Conservation (phyloP, 148 eudicot genomes). For the Vaccinium vitisidaea region DNA sequence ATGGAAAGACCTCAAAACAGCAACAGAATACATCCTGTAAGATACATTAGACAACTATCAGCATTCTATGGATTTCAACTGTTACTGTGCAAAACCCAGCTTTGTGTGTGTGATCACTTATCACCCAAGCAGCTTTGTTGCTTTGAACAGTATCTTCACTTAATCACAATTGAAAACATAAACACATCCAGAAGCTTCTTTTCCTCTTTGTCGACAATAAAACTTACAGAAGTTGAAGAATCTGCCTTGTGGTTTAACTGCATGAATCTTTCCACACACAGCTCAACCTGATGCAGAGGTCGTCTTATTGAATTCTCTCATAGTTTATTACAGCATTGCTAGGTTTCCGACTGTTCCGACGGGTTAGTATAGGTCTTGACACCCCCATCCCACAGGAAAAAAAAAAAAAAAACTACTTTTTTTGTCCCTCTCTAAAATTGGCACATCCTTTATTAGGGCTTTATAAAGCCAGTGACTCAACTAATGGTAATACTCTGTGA, state of each 20-base stretch:
- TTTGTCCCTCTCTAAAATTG: not conserved
- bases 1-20: not conserved
- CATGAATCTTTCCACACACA: not conserved
- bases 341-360: not conserved
- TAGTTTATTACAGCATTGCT: not conserved
- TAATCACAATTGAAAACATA: not conserved
- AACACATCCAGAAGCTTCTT: not conserved
- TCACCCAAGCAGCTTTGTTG: not conserved
- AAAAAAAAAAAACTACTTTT: not conserved
- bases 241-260: not conserved
- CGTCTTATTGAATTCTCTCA: not conserved
- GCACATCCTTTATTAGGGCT: not conserved
- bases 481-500: not conserved
- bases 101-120: not conserved
- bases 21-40: not conserved
- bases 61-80: not conserved
- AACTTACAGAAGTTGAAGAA: not conserved
- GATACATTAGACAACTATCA: not conserved
- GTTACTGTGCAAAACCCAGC: not conserved
- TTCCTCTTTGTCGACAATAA: not conserved
- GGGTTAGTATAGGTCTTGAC: not conserved
- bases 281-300: not conserved
- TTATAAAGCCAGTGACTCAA: not conserved
- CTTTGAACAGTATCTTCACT: not conserved
- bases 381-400: not conserved